Base-by-base conservation (phyloP, 2,329 filamentous ascomycete species). In the Cordyceps cicadae region DNA sequence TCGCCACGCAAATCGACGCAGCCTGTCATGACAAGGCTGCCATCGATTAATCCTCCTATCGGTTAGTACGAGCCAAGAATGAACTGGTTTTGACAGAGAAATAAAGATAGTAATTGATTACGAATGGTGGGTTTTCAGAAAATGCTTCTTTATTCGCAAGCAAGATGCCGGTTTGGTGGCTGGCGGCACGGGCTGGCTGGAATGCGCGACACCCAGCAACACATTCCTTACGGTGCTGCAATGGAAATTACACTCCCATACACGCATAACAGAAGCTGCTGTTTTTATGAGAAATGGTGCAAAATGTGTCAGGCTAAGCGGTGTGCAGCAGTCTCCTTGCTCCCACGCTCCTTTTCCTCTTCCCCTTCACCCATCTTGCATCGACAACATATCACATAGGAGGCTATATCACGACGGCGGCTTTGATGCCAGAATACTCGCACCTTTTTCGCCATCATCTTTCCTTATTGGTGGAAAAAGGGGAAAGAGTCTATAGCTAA, bases 131-230 rank as follows among this genome's bases (percentile, higher is more conserved):
- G 26, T 26, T 26, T 24, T 11, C 15, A 17, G 19, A 21, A 46
- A 21, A 3, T 17, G 24, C 6, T 11, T 29, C 3, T 39, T 46
- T 43, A 24, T 29, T 37, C 45, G 48, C 43, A 19, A 2, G 11
- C n/a, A 19, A 19, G 5, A 21, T 2, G 6, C 39, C n/a, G 3
- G 19, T 17, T 46, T 5, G 19, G 29, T 26, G n/a, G 54, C 43
- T 49, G 29, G 43, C 64, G 63, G 61, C 59, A 51, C 24, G 56
- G 53, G 57, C 49, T 56, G 45, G 46, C 46, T 72, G 73, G 73
- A 75, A 75, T 75, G 73, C 63, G 64, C 70, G 62, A 68, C 68
- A 63, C 67, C 59, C 65, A 63, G 70, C 73, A 74, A 76, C 74
- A 69, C 74, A 75, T 76, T 76, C 74, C 74, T 70, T 57, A 59